A percentile compares a stretch with the other conserved stretches of the same genome.
Evolutionary conservation across 805 yeast genomes (phyloP).

Genomic region (Teunomyces funiuensis): DNA sequence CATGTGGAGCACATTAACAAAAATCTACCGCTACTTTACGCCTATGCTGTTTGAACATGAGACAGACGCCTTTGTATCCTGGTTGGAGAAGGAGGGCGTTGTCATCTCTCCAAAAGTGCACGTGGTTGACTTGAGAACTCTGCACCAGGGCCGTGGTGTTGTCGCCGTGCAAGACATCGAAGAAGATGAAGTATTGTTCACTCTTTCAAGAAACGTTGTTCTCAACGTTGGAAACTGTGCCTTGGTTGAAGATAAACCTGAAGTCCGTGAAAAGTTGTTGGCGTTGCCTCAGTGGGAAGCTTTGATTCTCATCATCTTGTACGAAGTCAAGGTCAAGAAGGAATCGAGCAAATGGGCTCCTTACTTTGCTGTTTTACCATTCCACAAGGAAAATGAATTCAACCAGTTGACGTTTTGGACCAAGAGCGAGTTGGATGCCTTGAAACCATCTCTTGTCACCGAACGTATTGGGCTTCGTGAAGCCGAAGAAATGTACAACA

Average conservation of each 20-base stretch:
- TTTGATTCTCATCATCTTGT: constrained; percentile 64
- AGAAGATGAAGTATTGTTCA: constrained; percentile 64
- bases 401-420: constrained; percentile 81
- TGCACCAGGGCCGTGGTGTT: constrained; percentile 76
- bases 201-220: constrained; percentile 59
- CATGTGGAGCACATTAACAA: constrained; percentile 3
- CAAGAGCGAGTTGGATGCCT: constrained; percentile 51
- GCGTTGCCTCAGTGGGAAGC: constrained; percentile 73
- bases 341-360: constrained; percentile 60
- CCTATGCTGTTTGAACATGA: constrained; percentile 1
- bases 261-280: constrained; percentile 34
- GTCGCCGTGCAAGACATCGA: constrained; percentile 61
- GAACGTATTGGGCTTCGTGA: constrained; percentile 68
- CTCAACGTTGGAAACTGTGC: constrained; percentile 61
- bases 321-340: constrained; percentile 50
- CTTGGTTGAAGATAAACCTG: constrained; percentile 33
- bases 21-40: constrained; percentile 2
- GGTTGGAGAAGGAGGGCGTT: constrained; percentile 37
- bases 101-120: constrained; percentile 55
- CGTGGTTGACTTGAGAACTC: constrained; percentile 58
- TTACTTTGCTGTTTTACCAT: constrained; percentile 74
- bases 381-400: constrained; percentile 35
- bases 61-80: constrained; percentile 11
- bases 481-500: constrained; percentile 61
- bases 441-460: constrained; percentile 71